These are phyloP conservation scores for Helicostylum pulchrum DNA, from an alignment of 192 early-diverging fungal genomes.

Conservation along the genomic window DNA sequence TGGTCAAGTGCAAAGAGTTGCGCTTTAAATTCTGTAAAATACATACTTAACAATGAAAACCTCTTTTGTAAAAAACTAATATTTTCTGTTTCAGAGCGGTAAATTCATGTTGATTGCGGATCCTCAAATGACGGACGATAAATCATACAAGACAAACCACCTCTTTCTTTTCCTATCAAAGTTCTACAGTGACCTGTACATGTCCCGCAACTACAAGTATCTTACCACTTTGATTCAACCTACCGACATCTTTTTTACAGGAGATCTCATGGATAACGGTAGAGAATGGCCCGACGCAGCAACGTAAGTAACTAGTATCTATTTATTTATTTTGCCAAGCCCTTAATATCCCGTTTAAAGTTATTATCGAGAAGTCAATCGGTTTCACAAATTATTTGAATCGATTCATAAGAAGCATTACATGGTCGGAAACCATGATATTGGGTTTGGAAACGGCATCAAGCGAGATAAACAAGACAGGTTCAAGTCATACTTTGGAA, in stretches of 20 bases:
- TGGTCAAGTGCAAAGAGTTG: conserved; percentile 14
- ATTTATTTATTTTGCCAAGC: conserved; percentile 13
- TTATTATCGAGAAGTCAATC: conserved; percentile 42
- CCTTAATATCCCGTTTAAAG: conserved; percentile 20
- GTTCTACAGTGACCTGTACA: conserved; percentile 84
- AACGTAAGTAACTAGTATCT: conserved; percentile 4
- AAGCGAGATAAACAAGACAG: conserved; percentile 36
- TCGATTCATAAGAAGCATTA: conserved; percentile 38
- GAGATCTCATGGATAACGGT: conserved; percentile 85
- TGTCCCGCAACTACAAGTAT: conserved; percentile 72
- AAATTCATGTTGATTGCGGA: conserved; percentile 77
- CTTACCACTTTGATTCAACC: conserved; percentile 53
- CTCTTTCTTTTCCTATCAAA: conserved; percentile 57
- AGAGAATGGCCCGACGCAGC: conserved; percentile 53
- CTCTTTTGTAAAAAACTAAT: too few species aligned
- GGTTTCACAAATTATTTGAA: conserved; percentile 38
- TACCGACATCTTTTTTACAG: conserved; percentile 67
- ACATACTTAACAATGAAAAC: neutral
- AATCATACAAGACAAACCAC: conserved; percentile 77
- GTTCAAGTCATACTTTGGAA: conserved; percentile 52
- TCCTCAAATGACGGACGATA: conserved; percentile 89
- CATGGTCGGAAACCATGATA: conserved; percentile 92
- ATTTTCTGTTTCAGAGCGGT: neutral
- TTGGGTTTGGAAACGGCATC: conserved; percentile 73
- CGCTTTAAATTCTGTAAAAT: neutral